Conservation (phyloP, 2,329 filamentous ascomycete genomes). For the Stachybotrys chlorohalonatus region DNA sequence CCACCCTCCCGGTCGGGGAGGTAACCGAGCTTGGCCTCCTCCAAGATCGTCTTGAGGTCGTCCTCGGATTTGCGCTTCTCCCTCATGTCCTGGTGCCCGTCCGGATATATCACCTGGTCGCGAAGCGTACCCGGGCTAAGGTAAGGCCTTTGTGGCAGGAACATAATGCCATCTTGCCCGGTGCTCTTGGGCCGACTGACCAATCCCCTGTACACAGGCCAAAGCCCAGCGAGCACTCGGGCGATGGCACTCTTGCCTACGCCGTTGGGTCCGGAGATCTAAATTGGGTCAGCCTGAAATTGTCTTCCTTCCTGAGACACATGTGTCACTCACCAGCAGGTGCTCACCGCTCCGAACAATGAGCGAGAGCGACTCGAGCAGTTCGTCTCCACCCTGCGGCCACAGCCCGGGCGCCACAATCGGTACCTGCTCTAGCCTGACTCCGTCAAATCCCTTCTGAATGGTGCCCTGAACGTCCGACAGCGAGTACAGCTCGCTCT, state of each 20-base stretch:
- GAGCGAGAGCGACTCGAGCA: conserved; percentile 81
- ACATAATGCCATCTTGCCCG: conserved; percentile 93
- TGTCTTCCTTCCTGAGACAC: background rate
- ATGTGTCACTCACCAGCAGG: conserved; percentile 49
- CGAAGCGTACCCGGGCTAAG: conserved; percentile 85
- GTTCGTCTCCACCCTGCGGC: conserved; percentile 83
- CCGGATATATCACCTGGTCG: conserved; percentile 96
- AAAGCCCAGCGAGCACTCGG: conserved; percentile 81
- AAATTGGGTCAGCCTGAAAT: conserved; percentile 6
- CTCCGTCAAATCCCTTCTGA: conserved; percentile 90
- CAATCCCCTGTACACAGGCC: conserved; percentile 91
- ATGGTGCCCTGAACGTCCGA: conserved; percentile 89
- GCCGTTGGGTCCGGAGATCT: conserved; percentile 89
- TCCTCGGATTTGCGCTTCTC: conserved; percentile 68
- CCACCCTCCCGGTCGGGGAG: conserved; percentile 86
- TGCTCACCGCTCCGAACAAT: conserved; percentile 88
- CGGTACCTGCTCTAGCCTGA: conserved; percentile 87
- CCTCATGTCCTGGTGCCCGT: conserved; percentile 90
- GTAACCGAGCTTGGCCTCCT: conserved; percentile 80
- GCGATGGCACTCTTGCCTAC: conserved; percentile 87
- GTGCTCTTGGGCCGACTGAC: conserved; percentile 75
- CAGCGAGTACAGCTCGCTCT: conserved; percentile 76
- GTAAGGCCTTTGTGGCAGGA: conserved; percentile 89
- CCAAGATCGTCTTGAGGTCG: conserved; percentile 68
- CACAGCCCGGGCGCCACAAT: conserved; percentile 82